Percentiles rank a stretch among this genome's conserved stretches.
Conservation (phyloP, 441 rosid species). For the Erodium texanum region DNA sequence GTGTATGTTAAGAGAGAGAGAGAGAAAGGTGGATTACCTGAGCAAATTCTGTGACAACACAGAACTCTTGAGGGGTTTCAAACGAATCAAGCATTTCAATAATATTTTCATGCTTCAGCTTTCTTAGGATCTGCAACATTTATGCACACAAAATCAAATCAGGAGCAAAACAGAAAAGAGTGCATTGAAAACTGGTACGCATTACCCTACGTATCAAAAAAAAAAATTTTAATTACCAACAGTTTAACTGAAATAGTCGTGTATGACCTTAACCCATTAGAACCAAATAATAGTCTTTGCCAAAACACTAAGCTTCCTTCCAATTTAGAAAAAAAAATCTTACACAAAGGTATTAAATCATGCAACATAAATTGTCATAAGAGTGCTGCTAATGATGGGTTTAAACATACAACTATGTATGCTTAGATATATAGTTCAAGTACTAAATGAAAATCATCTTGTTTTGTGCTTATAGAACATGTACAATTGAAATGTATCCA, state of each 20-base stretch:
- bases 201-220: too few species aligned
- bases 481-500: neutral
- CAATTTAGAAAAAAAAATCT: neutral
- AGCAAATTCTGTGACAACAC: slow-evolving; percentile 97
- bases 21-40: slow-evolving; percentile 42
- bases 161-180: neutral
- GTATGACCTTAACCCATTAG: neutral
- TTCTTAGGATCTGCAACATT: slow-evolving; percentile 69
- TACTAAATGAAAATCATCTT: neutral
- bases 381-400: neutral
- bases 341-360: neutral
- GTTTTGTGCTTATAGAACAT: neutral
- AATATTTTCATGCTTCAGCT: slow-evolving; percentile 92
- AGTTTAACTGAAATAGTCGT: neutral
- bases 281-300: neutral
- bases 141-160: slow-evolving; percentile 10
- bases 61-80: slow-evolving; percentile 87
- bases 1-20: neutral
- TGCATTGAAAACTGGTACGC: too few species aligned
- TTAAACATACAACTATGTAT: neutral
- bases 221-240: neutral
- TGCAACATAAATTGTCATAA: neutral
- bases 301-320: neutral
- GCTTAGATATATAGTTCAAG: neutral
- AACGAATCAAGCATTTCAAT: slow-evolving; percentile 95